Evolutionary conservation across 306 rosid genomes (phyloP), one percentile per base, ranked within the genome.

Genomic region (Cucurbita maxima): DNA sequence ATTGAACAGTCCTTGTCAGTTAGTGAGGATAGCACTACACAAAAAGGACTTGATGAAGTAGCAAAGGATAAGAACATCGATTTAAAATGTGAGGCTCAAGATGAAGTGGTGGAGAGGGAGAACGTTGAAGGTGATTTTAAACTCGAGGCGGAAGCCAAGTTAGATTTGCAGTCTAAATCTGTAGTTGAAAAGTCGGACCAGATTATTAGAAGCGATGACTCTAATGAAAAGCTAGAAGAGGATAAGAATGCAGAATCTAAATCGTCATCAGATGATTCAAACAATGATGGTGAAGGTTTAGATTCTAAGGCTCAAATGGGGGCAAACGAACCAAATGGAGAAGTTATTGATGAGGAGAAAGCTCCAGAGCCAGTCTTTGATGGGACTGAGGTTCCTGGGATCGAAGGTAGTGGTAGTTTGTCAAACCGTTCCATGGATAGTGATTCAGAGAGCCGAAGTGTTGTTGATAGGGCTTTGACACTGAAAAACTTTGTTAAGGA

Each of bases 391-490:
- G 73, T 84, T 77, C 84, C 90, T 54, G 96, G 82, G 81, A 79
- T 88, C 84, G 92, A 83, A 84, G 89, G 76, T 81, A 73, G 73
- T 79, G 83, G 85, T 60, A 86, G 80, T 78, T 52, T 77, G 68
- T 81, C 89, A 37, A 58, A 74, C n/a, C 84, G 19, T 61, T 86
- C 83, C 76, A 48, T 48, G 50, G 90, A 90, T 53, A 73, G 44
- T 19, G 91, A 87, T 81, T 80, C 62, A 38, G 96, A 87, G 71
- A 63, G 76, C 57, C 84, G 83, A 36, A 86, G 92, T 76, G 90
- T 94, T 69, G 95, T 86, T 66, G 94, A 86, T 71, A 90, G 87
- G 81, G 97, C 94, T 0, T 86, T 83, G 71, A 87, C 96, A 22
- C 82, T 94, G 41, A 94, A 79, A 75, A 94, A 90, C 77, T 77